Conservation (phyloP, 2,329 filamentous ascomycete genomes). For the Aspergillus aculeatus region DNA sequence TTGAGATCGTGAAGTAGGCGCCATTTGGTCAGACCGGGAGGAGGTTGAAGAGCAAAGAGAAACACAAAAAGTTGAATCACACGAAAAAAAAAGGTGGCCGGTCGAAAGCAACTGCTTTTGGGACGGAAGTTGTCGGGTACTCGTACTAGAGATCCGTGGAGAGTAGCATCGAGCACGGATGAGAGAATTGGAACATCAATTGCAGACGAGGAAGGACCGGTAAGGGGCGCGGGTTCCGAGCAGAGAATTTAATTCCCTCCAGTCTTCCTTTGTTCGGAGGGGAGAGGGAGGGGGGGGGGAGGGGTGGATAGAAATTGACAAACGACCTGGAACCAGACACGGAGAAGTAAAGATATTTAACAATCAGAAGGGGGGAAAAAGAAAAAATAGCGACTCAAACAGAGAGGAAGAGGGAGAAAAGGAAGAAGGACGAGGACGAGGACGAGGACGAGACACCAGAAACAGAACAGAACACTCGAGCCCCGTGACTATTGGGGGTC, state of each 20-base stretch:
- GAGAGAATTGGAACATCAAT: constrained; percentile 15
- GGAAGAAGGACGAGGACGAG: constrained; percentile 23
- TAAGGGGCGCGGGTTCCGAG: not conserved
- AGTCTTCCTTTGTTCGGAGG: constrained; percentile 11
- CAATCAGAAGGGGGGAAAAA: constrained; percentile 9
- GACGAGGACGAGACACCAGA: constrained; percentile 14
- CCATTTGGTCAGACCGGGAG: constrained; percentile 14
- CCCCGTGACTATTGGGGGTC: constrained; percentile 17
- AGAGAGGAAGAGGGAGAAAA: constrained; percentile 27
- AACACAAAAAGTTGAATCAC: constrained; percentile 10
- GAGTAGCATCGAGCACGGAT: constrained; percentile 15
- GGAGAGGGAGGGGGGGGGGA: not conserved
- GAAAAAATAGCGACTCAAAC: constrained; percentile 14
- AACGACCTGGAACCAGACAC: not conserved
- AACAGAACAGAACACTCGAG: constrained; percentile 14
- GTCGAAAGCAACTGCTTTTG: constrained; percentile 4
- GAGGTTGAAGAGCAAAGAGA: constrained; percentile 8
- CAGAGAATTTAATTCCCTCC: constrained; percentile 2
- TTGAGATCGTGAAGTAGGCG: constrained; percentile 9
- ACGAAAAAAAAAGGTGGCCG: constrained; percentile 3
- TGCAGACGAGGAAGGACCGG: constrained; percentile 9
- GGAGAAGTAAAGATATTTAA: constrained; percentile 5
- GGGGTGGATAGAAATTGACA: not conserved
- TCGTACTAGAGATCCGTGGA: constrained; percentile 11
- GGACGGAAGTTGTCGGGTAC: constrained; percentile 7